Conservation (phyloP, 1,284 basidiomycete species). For the Sanghuangporus sanghuang region DNA sequence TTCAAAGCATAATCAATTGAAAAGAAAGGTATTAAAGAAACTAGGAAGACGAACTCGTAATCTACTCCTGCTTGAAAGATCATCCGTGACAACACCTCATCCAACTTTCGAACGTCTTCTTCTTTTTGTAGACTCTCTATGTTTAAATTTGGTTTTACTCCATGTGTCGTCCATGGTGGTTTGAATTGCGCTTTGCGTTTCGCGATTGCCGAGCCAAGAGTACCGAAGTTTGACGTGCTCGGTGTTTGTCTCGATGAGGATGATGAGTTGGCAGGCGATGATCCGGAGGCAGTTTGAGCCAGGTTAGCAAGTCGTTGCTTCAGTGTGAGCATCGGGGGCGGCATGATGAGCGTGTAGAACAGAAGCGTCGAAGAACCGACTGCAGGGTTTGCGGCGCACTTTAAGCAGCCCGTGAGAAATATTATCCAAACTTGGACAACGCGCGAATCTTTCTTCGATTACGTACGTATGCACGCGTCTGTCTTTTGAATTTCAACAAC, state of each 20-base stretch:
- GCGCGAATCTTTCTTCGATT: background rate
- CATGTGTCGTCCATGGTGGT: constrained; percentile 24
- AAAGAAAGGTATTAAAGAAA: background rate
- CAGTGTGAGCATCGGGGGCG: constrained; percentile 31
- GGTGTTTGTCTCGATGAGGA: constrained; percentile 21
- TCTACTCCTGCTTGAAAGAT: constrained; percentile 87
- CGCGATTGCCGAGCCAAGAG: constrained; percentile 28
- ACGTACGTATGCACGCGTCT: background rate
- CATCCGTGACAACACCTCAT: constrained; percentile 63
- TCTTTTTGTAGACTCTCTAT: constrained; percentile 26
- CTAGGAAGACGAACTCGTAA: constrained; percentile 55
- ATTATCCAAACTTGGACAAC: background rate
- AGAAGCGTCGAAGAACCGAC: background rate
- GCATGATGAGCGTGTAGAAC: background rate
- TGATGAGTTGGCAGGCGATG: constrained; percentile 32
- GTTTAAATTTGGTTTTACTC: constrained; percentile 8
- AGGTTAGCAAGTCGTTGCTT: constrained; percentile 58
- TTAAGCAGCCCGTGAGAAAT: background rate
- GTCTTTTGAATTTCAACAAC: background rate
- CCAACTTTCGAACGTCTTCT: constrained; percentile 40
- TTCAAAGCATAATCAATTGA: constrained; percentile 13
- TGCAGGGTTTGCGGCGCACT: background rate
- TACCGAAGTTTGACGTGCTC: constrained; percentile 35
- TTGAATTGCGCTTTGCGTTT: constrained; percentile 27
- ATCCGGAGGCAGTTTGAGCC: constrained; percentile 42